Conservation (phyloP, 2,329 filamentous ascomycete species). For the Cylindrodendrum hubeiense region DNA sequence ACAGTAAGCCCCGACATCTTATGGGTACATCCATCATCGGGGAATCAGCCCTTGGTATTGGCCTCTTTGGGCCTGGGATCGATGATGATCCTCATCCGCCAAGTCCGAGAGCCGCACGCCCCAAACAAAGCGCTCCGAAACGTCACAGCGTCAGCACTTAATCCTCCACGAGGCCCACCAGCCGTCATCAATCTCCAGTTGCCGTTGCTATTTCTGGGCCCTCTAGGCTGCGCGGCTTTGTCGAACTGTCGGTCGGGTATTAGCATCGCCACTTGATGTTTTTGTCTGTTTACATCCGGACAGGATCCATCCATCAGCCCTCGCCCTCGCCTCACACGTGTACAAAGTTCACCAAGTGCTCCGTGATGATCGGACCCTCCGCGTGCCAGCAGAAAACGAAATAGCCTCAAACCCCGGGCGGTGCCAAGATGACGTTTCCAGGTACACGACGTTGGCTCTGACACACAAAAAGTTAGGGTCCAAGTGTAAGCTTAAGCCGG, state of each 20-base stretch:
- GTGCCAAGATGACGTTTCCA: constrained; percentile 8
- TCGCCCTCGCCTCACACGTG: constrained; percentile 12
- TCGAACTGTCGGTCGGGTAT: constrained; percentile 1
- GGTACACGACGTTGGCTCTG: constrained; percentile 27
- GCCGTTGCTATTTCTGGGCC: constrained; percentile 28
- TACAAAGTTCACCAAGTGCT: neutral
- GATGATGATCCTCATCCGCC: constrained; percentile 25
- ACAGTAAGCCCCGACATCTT: constrained; percentile 12
- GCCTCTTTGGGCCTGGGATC: constrained; percentile 20
- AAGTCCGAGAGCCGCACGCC: constrained; percentile 12
- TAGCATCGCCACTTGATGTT: constrained; percentile 13
- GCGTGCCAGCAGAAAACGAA: neutral
- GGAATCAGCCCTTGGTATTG: neutral
- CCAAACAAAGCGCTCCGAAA: constrained; percentile 20
- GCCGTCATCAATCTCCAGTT: constrained; percentile 26
- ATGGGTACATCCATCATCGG: constrained; percentile 11
- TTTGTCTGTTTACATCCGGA: constrained; percentile 1
- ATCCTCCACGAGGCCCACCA: constrained; percentile 32
- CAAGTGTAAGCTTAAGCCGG: constrained; percentile 44
- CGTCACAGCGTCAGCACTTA: constrained; percentile 41
- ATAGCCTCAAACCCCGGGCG: neutral
- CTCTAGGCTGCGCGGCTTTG: neutral
- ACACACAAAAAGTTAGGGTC: constrained; percentile 31
- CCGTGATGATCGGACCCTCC: constrained; percentile 5
- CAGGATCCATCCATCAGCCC: constrained; percentile 10